These are phyloP conservation scores for Myxozyma neglecta DNA, from an alignment of 805 yeast species.

Conservation along the genomic window DNA sequence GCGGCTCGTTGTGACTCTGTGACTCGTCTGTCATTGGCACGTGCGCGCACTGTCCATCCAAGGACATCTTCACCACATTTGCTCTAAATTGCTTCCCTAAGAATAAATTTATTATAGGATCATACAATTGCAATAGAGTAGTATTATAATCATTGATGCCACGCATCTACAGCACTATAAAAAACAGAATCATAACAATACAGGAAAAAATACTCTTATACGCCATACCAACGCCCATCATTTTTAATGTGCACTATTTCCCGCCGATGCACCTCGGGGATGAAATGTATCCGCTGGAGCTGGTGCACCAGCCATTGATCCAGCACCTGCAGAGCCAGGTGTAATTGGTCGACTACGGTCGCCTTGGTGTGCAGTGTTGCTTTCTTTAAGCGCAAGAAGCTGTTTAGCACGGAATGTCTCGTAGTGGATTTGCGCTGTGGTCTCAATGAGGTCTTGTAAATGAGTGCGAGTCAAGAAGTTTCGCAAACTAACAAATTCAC, in stretches of 20 bases:
- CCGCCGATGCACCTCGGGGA: neutral
- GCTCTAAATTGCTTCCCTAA: too few relatives aligned
- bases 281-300: neutral
- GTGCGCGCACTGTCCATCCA: too few relatives aligned
- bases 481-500: slow-evolving; percentile 92
- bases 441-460: slow-evolving; percentile 91
- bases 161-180: too few relatives aligned
- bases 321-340: slow-evolving; percentile 9
- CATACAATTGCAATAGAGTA: too few relatives aligned
- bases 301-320: neutral
- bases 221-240: neutral
- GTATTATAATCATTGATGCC: too few relatives aligned
- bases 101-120: too few relatives aligned
- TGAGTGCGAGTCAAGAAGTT: slow-evolving; percentile 94
- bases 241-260: neutral
- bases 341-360: slow-evolving; percentile 21
- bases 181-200: neutral
- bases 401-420: slow-evolving; percentile 93
- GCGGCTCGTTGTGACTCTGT: too few relatives aligned
- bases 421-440: slow-evolving; percentile 83
- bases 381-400: slow-evolving; percentile 88
- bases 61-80: too few relatives aligned
- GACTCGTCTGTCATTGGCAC: neutral
- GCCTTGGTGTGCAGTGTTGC: slow-evolving; percentile 4
- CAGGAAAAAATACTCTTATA: neutral